These are phyloP conservation scores for Sambucus nigra DNA, from an alignment of 129 eudicot species.

Conservation along the genomic window DNA sequence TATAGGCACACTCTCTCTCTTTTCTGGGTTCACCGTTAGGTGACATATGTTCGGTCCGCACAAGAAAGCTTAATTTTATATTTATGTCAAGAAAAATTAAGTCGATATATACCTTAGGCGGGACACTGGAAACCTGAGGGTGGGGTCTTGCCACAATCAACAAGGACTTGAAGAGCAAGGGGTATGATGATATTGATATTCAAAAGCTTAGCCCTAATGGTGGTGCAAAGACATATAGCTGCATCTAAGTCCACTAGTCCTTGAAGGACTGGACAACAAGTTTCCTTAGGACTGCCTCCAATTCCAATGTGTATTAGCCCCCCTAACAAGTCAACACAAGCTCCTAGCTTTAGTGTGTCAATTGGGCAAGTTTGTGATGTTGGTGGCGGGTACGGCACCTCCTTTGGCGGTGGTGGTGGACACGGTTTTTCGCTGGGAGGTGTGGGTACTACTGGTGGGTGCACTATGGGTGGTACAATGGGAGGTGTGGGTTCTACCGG, in stretches of 20 bases:
- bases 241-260: conserved; percentile 43
- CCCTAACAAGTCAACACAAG: conserved; percentile 41
- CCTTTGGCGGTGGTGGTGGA: conserved; percentile 29
- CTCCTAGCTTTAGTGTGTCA: conserved; percentile 30
- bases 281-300: conserved; percentile 24
- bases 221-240: conserved; percentile 45
- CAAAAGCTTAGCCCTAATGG: conserved; percentile 37
- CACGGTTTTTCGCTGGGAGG: conserved; percentile 19
- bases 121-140: conserved; percentile 51
- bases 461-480: conserved; percentile 5
- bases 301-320: conserved; percentile 39
- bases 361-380: conserved; percentile 38
- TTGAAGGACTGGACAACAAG: conserved; percentile 38
- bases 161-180: conserved; percentile 35
- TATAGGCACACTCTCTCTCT: too few relatives aligned
- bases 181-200: conserved; percentile 35
- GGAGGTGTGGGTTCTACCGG: conserved; percentile 4
- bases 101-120: neutral
- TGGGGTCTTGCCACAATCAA: conserved; percentile 36
- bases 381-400: conserved; percentile 10
- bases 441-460: conserved; percentile 4
- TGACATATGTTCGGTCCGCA: too few relatives aligned
- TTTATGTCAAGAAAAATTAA: too few relatives aligned
- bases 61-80: too few relatives aligned
- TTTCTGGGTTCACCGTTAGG: too few relatives aligned